These are phyloP conservation scores for Lepiota venenata DNA, from an alignment of 768 basidiomycete genomes.

Conservation along the genomic window DNA sequence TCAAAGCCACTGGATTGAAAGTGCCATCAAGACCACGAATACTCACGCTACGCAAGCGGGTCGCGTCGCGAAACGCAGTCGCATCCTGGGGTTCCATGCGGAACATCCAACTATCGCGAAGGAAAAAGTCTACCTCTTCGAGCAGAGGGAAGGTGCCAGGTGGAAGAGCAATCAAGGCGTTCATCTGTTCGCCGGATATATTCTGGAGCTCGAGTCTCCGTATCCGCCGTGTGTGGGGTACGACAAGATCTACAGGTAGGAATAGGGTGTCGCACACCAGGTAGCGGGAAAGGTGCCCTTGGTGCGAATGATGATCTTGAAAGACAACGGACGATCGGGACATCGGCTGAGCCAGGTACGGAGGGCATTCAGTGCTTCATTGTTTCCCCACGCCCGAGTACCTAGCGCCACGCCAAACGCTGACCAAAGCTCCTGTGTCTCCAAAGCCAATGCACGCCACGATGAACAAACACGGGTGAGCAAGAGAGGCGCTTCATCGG, in stretches of 20 bases:
- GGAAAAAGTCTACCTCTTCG: conserved; percentile 5
- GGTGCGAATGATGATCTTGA: conserved; percentile 6
- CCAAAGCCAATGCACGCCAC: conserved; percentile 16
- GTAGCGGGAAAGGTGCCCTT: conserved; percentile 6
- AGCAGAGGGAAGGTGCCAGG: not conserved
- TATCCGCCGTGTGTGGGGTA: conserved; percentile 5
- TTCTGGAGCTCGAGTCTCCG: conserved; percentile 5
- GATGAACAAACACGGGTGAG: conserved; percentile 18
- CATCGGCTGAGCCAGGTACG: conserved; percentile 12
- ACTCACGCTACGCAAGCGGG: conserved; percentile 12
- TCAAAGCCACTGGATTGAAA: conserved; percentile 11
- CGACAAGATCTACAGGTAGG: conserved; percentile 7
- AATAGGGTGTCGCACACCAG: conserved; percentile 4
- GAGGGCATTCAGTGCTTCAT: conserved; percentile 5
- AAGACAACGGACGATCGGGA: conserved; percentile 9
- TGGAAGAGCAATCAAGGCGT: conserved; percentile 2
- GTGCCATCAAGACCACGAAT: conserved; percentile 15
- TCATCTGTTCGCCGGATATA: conserved; percentile 10
- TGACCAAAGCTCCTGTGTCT: conserved; percentile 20
- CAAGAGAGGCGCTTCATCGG: conserved; percentile 16
- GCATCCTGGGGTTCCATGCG: conserved; percentile 3
- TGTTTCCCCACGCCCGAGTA: conserved; percentile 4
- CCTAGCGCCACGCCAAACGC: conserved; percentile 8
- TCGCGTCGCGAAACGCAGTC: conserved; percentile 12
- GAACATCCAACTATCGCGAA: conserved; percentile 11